Base-by-base conservation (phyloP, 1,284 basidiomycete genomes). In the Ustilago esculenta region DNA sequence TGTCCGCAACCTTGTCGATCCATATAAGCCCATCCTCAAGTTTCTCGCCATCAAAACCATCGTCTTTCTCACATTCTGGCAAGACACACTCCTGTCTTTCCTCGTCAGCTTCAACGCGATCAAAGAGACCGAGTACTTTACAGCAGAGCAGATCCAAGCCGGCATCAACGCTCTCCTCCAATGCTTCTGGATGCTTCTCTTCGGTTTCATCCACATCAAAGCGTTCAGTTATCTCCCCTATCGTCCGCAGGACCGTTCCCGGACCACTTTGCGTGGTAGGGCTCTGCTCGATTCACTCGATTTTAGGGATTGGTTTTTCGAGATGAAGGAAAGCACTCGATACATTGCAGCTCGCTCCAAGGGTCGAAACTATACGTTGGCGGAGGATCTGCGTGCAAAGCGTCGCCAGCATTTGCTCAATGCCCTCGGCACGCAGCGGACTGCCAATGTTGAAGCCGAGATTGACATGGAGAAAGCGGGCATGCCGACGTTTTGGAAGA, bases 51-150 rank as follows among this genome's bases (percentile, higher is more conserved):
- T 90, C 77, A 90, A 90, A 78, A 87, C 89, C 51, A 88, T 90
- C 55, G 89, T 91, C 0, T 91, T 91, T 77, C 83, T 91, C 33
- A 90, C 89, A 12, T 91, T 92, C 76, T 91, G 90, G 90, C 90
- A 91, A 80, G 86, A 87, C 9, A 87, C 86, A 0, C 84, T 87
- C 36, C 84, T 91, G 15, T 87, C 87, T 3, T 64, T 87, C 5
- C 85, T 91, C n/a, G 85, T 85, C 34, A 84, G 86, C 81, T 84
- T 89, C 48, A 86, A 85, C 1, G 84, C 89, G 3, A 86, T 92
- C 67, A 90, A 90, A 82, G 85, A 87, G 75, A 61, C 72, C 17
- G 67, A 75, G 87, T 90, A 81, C 34, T 81, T 79, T 87, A 90
- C 90, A 1, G 87, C 89, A 4, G 87, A 87, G 18, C 88, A 91